Evolutionary conservation across 1,284 basidiomycete genomes (phyloP).

Genomic region (Cryptococcus floricola): DNA sequence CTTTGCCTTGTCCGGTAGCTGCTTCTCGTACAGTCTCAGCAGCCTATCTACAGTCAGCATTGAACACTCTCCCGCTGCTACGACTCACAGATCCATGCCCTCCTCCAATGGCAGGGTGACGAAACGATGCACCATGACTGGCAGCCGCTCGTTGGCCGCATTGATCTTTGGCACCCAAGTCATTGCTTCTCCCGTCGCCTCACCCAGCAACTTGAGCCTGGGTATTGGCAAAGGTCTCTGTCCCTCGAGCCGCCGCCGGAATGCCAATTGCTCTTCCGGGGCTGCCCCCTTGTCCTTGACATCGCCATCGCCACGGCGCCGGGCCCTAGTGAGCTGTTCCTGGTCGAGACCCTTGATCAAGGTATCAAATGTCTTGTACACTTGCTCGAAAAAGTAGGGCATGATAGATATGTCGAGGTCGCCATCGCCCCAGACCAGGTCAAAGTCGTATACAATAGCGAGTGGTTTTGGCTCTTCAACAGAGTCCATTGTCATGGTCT

Average conservation of each 20-base stretch:
- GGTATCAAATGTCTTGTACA: constrained; percentile 31
- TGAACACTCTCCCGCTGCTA: neutral
- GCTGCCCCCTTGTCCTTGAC: neutral
- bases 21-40: constrained; percentile 72
- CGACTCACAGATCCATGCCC: constrained; percentile 66
- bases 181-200: constrained; percentile 77
- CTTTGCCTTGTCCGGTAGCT: constrained; percentile 51
- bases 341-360: constrained; percentile 37
- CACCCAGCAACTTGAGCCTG: constrained; percentile 76
- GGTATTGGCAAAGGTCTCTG: constrained; percentile 36
- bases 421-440: constrained; percentile 38
- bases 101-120: constrained; percentile 76
- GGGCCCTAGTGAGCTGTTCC: constrained; percentile 30
- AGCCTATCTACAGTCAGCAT: constrained; percentile 39
- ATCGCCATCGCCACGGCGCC: constrained; percentile 25
- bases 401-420: constrained; percentile 41
- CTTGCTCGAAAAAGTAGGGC: constrained; percentile 40
- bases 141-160: constrained; percentile 72
- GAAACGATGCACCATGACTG: constrained; percentile 80
- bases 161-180: constrained; percentile 71
- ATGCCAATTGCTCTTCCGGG: constrained; percentile 8
- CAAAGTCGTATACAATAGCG: constrained; percentile 40
- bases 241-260: constrained; percentile 17
- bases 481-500: constrained; percentile 42
- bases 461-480: constrained; percentile 24